Evolutionary conservation across 192 early-diverging fungal species (phyloP).

Genomic region (Podila epigama): DNA sequence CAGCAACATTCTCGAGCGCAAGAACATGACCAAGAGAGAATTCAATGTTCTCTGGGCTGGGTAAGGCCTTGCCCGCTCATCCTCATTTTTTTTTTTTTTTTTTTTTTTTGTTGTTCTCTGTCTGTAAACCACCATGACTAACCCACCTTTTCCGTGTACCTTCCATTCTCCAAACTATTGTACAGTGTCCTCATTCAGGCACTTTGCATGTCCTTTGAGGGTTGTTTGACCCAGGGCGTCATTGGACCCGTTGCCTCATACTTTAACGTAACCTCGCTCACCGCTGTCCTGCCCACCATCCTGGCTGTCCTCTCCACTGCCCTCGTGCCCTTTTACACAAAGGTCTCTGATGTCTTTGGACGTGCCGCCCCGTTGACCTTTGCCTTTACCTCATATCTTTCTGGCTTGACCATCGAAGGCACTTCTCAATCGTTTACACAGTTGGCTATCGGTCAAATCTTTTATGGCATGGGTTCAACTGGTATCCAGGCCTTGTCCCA

Average conservation of each 20-base stretch:
- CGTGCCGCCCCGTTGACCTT: neutral
- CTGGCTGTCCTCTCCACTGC: neutral
- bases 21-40: conserved; percentile 5
- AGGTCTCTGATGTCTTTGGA: conserved; percentile 4
- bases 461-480: neutral
- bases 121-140: no score
- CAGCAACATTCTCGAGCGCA: conserved; percentile 15
- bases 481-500: conserved; percentile 3
- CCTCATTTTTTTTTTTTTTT: neutral
- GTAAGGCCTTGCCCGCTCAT: neutral
- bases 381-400: neutral
- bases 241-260: neutral
- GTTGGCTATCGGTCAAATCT: neutral
- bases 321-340: neutral
- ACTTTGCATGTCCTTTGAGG: neutral
- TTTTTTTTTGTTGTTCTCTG: no score
- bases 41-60: neutral
- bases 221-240: neutral
- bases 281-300: neutral
- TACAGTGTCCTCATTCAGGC: neutral
- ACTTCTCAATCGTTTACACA: neutral
- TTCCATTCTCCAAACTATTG: neutral
- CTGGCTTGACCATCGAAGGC: neutral
- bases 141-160: no score
- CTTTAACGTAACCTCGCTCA: neutral